phyloP scores from a whole-genome alignment of 2,329 filamentous ascomycete genomes.

The Mariannaea sp. region DNA sequence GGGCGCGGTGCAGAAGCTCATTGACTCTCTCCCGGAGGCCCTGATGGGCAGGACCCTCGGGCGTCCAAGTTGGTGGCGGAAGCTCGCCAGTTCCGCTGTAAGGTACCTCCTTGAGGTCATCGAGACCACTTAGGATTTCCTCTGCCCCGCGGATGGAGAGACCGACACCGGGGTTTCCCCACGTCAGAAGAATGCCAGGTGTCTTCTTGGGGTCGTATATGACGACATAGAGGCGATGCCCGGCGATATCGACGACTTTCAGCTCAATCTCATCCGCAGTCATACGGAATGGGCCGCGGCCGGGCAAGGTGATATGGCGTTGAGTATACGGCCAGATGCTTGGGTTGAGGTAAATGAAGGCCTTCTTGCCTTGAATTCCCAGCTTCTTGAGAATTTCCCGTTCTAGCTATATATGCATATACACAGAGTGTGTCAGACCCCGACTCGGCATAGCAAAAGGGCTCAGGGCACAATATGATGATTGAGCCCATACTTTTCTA shows the following conservation, averaged over 20 bases:
- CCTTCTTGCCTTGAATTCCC: slow-evolving; percentile 35
- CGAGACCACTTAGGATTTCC: slow-evolving; percentile 46
- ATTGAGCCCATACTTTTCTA: no score
- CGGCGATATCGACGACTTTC: slow-evolving; percentile 48
- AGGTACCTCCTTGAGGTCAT: slow-evolving; percentile 42
- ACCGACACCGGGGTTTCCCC: slow-evolving; percentile 53
- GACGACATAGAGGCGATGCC: slow-evolving; percentile 51
- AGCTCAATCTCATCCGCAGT: slow-evolving; percentile 43
- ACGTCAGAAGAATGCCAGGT: slow-evolving; percentile 47
- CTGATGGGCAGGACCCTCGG: slow-evolving; percentile 45
- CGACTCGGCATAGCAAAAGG: not conserved
- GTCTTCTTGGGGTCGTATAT: slow-evolving; percentile 45
- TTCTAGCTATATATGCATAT: slow-evolving; percentile 44
- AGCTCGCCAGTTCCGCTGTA: slow-evolving; percentile 30
- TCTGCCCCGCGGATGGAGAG: slow-evolving; percentile 53
- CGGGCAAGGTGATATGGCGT: slow-evolving; percentile 41
- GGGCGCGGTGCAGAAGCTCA: slow-evolving; percentile 48
- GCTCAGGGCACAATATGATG: no score
- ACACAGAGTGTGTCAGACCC: no score
- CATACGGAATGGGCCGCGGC: slow-evolving; percentile 45
- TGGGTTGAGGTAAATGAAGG: slow-evolving; percentile 42
- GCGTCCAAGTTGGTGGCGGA: slow-evolving; percentile 47
- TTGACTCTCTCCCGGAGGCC: slow-evolving; percentile 48
- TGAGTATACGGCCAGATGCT: slow-evolving; percentile 38
- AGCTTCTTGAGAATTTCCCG: slow-evolving; percentile 42